phyloP scores from a whole-genome alignment of 1,284 basidiomycete species.

The Pascua guehoae region DNA sequence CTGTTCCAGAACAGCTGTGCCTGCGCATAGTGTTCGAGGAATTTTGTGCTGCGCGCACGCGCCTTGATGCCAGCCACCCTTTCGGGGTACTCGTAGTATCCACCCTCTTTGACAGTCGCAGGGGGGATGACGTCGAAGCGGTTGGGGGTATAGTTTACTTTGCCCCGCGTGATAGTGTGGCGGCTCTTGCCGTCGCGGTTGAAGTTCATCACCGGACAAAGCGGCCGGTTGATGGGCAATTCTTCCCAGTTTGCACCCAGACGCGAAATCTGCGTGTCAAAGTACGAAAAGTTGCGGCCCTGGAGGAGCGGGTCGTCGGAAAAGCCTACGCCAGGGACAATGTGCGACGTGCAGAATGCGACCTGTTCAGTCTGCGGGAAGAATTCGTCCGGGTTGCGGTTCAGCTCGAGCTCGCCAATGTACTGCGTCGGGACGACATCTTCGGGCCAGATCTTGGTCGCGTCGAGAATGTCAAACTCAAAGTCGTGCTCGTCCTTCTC shows the following conservation, averaged over 20 bases:
- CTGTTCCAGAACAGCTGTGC: constrained; percentile 71
- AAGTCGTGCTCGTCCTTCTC: constrained; percentile 66
- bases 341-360: constrained; percentile 75
- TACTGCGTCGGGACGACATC: constrained; percentile 68
- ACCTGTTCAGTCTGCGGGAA: constrained; percentile 77
- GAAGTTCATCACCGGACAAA: constrained; percentile 73
- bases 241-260: constrained; percentile 59
- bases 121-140: constrained; percentile 55
- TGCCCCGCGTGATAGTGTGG: constrained; percentile 30
- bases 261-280: constrained; percentile 70
- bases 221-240: constrained; percentile 74
- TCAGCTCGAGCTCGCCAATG: constrained; percentile 69
- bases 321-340: constrained; percentile 76
- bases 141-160: constrained; percentile 61
- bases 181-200: constrained; percentile 65
- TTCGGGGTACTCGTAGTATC: constrained; percentile 52
- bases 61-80: constrained; percentile 61
- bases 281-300: constrained; percentile 77
- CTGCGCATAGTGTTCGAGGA: constrained; percentile 53
- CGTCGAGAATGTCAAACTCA: constrained; percentile 67
- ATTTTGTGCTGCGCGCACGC: constrained; percentile 66
- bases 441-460: constrained; percentile 77
- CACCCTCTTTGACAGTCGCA: constrained; percentile 53
- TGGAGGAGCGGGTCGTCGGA: constrained; percentile 78
- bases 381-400: constrained; percentile 61